Base-by-base conservation (phyloP, 306 rosid genomes). In the Dalbergia cultrata region DNA sequence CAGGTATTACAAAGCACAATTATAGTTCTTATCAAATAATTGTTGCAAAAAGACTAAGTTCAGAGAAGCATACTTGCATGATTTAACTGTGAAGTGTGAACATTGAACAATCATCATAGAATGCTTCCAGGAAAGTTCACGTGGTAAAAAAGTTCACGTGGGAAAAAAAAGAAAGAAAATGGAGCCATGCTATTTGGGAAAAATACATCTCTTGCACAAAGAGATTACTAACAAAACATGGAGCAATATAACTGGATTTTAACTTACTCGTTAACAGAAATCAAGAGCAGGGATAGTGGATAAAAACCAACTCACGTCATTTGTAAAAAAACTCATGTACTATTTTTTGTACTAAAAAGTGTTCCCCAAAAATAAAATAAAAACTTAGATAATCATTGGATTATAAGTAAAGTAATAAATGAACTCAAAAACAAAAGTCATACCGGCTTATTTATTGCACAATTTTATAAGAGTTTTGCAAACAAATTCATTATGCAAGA, bases 401-500 rank as follows among this genome's bases (percentile, higher is more conserved):
- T 74, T 21, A 56, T 10, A 14, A 60, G 7, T 60, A 26, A 26
- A 26, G 31, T 26, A 26, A 26, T 26, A 26, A 26, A 26, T 26
- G 31, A 26, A 26, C 1, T 26, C 1, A 26, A 26, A 26, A 26
- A 26, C 31, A 26, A 26, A 26, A 60, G 70, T 44, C 33, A 59
- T 1, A 16, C 9, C 33, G 31, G 18, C 43, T 59, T 19, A 41
- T 73, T 39, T 73, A 34, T 17, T 6, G 35, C 54, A 39, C 35
- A 37, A 3, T 41, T 39, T 35, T 18, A 14, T 8, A 16, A 16
- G 44, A 21, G 59, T 18, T 64, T 35, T 35, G 77, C 41, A 49
- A 60, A 71, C 79, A 62, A 82, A 82, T 71, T 80, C 49, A 80
- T 53, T 73, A 43, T 44, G 65, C 56, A 45, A 17, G 22, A 21